These are phyloP conservation scores for Danielozyma ontarioensis DNA, from an alignment of 805 yeast genomes.

Conservation along the genomic window DNA sequence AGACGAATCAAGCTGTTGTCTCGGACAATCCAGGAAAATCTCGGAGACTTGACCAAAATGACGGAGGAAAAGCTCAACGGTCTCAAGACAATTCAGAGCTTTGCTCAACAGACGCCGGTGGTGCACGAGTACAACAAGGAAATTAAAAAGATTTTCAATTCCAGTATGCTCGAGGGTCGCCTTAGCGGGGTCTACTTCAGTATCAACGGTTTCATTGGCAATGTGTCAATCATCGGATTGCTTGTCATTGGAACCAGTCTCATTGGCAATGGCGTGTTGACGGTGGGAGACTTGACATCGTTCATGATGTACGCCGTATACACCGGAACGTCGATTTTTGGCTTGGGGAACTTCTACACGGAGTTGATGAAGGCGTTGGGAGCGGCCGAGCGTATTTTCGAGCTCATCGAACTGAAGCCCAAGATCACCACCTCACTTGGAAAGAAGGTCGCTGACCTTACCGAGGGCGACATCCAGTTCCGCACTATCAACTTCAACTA, in stretches of 20 bases:
- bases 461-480: constrained; percentile 58
- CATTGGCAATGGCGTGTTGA: constrained; percentile 69
- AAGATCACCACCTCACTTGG: constrained; percentile 67
- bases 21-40: constrained; percentile 70
- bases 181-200: constrained; percentile 75
- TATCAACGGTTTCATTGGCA: constrained; percentile 80
- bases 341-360: constrained; percentile 84
- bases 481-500: constrained; percentile 63
- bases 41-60: constrained; percentile 83
- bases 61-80: constrained; percentile 89
- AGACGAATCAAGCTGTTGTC: constrained; percentile 69
- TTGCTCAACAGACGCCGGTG: constrained; percentile 78
- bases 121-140: constrained; percentile 69
- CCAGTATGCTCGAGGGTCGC: constrained; percentile 76
- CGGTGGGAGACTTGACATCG: constrained; percentile 85
- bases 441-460: constrained; percentile 25
- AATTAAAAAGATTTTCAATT: constrained; percentile 57
- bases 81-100: constrained; percentile 81
- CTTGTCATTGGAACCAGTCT: constrained; percentile 76
- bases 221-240: constrained; percentile 69
- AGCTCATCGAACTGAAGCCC: constrained; percentile 75
- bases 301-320: constrained; percentile 94
- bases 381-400: constrained; percentile 89
- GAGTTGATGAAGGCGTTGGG: constrained; percentile 98
- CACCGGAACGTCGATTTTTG: constrained; percentile 89